Evolutionary conservation across 2,329 filamentous ascomycete species (phyloP).

Genomic region (Aspergillus neoniger): DNA sequence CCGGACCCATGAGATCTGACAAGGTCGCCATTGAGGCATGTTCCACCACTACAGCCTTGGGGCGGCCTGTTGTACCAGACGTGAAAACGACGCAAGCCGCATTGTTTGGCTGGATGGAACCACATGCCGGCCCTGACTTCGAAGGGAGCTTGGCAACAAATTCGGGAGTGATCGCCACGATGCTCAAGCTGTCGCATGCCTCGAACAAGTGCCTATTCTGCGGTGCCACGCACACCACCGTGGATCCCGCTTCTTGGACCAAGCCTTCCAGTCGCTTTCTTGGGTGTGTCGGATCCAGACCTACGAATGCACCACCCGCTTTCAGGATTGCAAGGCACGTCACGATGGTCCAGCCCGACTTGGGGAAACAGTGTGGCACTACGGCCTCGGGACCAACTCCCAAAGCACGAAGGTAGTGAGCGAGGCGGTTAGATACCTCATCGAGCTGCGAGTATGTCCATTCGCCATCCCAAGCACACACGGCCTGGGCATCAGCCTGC

Average conservation of each 20-base stretch:
- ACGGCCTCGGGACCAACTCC: constrained; percentile 20
- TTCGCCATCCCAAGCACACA: constrained; percentile 17
- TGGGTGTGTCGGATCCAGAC: constrained; percentile 11
- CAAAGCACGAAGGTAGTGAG: constrained; percentile 27
- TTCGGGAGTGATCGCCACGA: background rate
- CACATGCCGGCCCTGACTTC: background rate
- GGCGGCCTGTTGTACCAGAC: constrained; percentile 46
- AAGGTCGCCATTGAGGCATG: constrained; percentile 37
- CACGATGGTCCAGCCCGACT: constrained; percentile 11
- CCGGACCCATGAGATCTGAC: background rate
- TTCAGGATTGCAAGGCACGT: constrained; percentile 16
- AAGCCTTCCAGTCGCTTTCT: constrained; percentile 14
- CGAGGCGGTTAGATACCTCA: constrained; percentile 27
- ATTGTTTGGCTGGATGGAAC: background rate
- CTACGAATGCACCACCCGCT: constrained; percentile 10
- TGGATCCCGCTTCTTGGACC: constrained; percentile 21
- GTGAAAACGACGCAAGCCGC: constrained; percentile 33
- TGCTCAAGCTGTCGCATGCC: background rate
- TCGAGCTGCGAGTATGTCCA: constrained; percentile 13
- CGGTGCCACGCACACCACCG: constrained; percentile 23
- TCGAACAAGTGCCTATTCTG: background rate
- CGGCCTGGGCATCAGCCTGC: constrained; percentile 5
- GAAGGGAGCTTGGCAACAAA: background rate
- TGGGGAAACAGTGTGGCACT: constrained; percentile 14
- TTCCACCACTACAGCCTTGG: constrained; percentile 43